Percentiles rank a stretch among this genome's conserved stretches.
Conservation (phyloP, 2,329 filamentous ascomycete species). For the Ampelomyces quisqualis region DNA sequence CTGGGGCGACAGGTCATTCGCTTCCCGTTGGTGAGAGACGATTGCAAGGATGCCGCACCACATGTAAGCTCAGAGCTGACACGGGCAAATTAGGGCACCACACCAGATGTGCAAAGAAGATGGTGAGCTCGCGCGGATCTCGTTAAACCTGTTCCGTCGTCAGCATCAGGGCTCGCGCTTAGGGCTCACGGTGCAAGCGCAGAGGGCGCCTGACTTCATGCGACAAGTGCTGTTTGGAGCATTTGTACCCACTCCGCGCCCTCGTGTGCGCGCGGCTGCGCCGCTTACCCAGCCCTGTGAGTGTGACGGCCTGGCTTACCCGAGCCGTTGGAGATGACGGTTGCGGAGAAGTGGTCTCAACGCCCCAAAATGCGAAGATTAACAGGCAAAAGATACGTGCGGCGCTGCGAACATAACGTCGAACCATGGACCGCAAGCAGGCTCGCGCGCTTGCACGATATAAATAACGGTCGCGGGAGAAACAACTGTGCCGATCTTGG, state of each 20-base stretch:
- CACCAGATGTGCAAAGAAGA: conserved; percentile 37
- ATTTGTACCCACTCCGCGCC: conserved; percentile 7
- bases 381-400: background rate
- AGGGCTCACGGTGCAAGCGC: conserved; percentile 6
- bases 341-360: conserved; percentile 8
- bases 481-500: conserved; percentile 26
- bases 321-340: conserved; percentile 11
- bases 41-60: conserved; percentile 34
- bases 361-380: background rate
- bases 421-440: background rate
- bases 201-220: conserved; percentile 4
- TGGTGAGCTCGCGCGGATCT: conserved; percentile 34
- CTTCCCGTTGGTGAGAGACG: conserved; percentile 34
- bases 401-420: conserved; percentile 3
- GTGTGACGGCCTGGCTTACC: conserved; percentile 17
- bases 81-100: conserved; percentile 33
- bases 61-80: conserved; percentile 42
- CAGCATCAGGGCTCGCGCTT: conserved; percentile 24
- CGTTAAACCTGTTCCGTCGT: conserved; percentile 33
- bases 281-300: conserved; percentile 25
- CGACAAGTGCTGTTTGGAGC: conserved; percentile 9
- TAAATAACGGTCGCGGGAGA: conserved; percentile 23
- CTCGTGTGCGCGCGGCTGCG: conserved; percentile 15
- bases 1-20: conserved; percentile 39
- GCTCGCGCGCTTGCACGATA: conserved; percentile 16